These are phyloP conservation scores for Macrophomina pseudophaseolina DNA, from an alignment of 2,329 filamentous ascomycete species.

Conservation along the genomic window DNA sequence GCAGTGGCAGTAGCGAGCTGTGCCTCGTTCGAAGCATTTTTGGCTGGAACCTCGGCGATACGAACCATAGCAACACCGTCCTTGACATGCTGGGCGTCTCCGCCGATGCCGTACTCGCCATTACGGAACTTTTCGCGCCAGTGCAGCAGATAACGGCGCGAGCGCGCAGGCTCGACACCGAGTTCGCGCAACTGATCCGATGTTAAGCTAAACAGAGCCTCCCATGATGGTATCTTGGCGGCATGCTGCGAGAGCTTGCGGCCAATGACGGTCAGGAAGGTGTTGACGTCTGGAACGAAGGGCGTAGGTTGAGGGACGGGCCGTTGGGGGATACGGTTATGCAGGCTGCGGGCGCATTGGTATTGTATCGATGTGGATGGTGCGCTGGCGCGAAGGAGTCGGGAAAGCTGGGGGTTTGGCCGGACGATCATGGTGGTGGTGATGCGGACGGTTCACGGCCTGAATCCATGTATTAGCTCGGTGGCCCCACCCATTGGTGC, in stretches of 20 bases:
- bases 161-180: conserved; percentile 84
- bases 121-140: conserved; percentile 86
- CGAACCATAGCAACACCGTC: conserved; percentile 64
- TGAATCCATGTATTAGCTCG: neutral
- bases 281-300: conserved; percentile 81
- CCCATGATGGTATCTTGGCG: conserved; percentile 88
- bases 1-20: conserved; percentile 56
- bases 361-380: conserved; percentile 1
- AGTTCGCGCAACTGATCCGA: conserved; percentile 79
- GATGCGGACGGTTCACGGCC: neutral
- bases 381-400: conserved; percentile 18
- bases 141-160: conserved; percentile 80
- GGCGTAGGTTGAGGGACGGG: conserved; percentile 75
- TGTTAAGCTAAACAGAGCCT: conserved; percentile 81
- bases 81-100: conserved; percentile 77
- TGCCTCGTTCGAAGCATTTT: neutral
- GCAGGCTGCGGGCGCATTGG: conserved; percentile 41
- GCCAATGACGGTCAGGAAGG: conserved; percentile 90
- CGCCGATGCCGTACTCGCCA: conserved; percentile 79
- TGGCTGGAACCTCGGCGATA: conserved; percentile 59
- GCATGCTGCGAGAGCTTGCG: conserved; percentile 82
- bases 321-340: conserved; percentile 47
- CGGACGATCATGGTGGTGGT: conserved; percentile 42
- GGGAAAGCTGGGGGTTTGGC: conserved; percentile 26
- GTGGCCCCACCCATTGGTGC: neutral